Evolutionary conservation across 352 stramenopile genomes (phyloP).

Genomic region (Aphanomyces invadans): DNA sequence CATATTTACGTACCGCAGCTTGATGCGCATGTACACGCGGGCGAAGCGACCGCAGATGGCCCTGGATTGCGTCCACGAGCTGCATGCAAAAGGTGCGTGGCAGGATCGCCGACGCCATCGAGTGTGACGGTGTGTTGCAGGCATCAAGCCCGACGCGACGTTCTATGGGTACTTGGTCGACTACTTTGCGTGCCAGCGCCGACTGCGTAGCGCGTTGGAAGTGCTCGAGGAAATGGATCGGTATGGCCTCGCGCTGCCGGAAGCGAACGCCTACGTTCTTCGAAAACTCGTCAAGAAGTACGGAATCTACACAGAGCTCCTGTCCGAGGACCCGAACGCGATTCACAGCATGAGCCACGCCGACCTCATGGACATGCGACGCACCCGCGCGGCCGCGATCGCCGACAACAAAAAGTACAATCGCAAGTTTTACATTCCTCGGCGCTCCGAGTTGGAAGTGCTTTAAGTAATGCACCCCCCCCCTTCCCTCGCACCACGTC

Average conservation of each 20-base stretch:
- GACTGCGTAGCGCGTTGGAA: conserved; percentile 52
- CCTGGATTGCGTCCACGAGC: conserved; percentile 39
- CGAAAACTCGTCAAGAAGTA: conserved; percentile 53
- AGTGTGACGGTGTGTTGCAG: not conserved
- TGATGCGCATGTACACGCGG: conserved; percentile 79
- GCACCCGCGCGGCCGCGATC: conserved; percentile 57
- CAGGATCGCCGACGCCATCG: too few relatives aligned
- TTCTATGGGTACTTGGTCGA: conserved; percentile 66
- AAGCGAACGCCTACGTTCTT: conserved; percentile 66
- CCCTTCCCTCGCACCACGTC: too few relatives aligned
- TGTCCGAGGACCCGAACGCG: conserved; percentile 65
- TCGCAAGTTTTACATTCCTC: conserved; percentile 42
- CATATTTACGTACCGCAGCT: conserved; percentile 56
- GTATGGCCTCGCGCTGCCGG: conserved; percentile 40
- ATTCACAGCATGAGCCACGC: conserved; percentile 55
- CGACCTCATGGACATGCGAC: conserved; percentile 61
- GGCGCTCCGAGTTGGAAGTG: conserved; percentile 1
- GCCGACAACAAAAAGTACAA: conserved; percentile 67
- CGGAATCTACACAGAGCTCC: conserved; percentile 67
- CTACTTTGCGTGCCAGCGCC: conserved; percentile 56
- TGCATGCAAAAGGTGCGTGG: conserved; percentile 31
- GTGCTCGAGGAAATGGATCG: conserved; percentile 56
- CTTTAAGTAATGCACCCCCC: too few relatives aligned
- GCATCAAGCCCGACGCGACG: conserved; percentile 46
- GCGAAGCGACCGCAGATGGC: conserved; percentile 51